Evolutionary conservation across 2,329 filamentous ascomycete species (phyloP).

Genomic region (Didymella segeticola): DNA sequence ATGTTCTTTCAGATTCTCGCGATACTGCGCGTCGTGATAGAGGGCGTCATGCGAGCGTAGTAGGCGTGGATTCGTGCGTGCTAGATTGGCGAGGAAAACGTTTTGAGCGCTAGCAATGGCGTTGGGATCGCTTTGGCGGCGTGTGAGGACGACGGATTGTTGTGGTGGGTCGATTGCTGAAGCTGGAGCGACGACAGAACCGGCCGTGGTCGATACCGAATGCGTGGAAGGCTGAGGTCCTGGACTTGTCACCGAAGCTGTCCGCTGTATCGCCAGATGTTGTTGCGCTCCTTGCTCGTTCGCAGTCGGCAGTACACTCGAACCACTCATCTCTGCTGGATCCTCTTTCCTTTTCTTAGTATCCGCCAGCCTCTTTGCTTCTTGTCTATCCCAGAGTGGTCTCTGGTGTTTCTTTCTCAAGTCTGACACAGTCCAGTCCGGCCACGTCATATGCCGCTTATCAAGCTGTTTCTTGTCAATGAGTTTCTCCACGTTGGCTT

Average conservation of each 20-base stretch:
- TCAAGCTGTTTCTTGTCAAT: background rate
- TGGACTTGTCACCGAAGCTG: too few relatives aligned
- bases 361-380: background rate
- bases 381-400: background rate
- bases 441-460: constrained; percentile 8
- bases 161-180: background rate
- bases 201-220: too few relatives aligned
- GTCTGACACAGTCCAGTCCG: background rate
- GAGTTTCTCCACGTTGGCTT: background rate
- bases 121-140: background rate
- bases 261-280: too few relatives aligned
- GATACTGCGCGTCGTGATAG: constrained; percentile 1
- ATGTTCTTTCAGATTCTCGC: background rate
- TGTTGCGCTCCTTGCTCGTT: too few relatives aligned
- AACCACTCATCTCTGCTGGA: background rate
- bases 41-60: background rate
- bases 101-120: background rate
- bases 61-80: background rate
- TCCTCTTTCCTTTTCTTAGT: background rate
- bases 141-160: background rate
- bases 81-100: background rate
- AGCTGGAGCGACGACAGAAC: too few relatives aligned
- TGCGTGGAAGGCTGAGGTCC: too few relatives aligned
- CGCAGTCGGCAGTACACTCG: too few relatives aligned
- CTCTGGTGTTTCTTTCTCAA: constrained; percentile 1